Base-by-base conservation (phyloP, 495 filamentous ascomycete species). In the Lophium mytilinum region DNA sequence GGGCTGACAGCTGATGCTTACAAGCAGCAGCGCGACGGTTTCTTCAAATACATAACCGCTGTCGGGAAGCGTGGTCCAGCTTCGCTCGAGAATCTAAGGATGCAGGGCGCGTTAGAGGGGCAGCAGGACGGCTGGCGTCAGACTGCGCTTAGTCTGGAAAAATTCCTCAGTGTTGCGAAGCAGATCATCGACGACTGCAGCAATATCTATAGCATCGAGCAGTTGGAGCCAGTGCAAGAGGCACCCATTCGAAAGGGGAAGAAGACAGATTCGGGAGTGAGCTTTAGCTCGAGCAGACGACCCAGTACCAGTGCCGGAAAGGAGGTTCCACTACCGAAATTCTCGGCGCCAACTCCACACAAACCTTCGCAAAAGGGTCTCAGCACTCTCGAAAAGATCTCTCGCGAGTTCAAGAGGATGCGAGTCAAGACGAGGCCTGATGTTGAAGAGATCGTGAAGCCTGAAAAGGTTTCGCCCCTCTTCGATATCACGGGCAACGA, bases 191-290 rank as follows among this genome's bases (percentile, higher is more conserved):
- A 79, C 19, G 82, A 86, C 54, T 86, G 82, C 60, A 24, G 64
- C 5, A 70, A 76, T 53, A 71, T 84, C 34, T 73, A 66, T 24
- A 76, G 76, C 41, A 76, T 75, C 0, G 63, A 75, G 15, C 70
- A 75, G 54, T 66, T 84, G 41, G 65, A 65, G 42, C 64, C 73
- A 56, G 67, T 65, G 19, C 49, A 69, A 6, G 56, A 69, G 34
- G 55, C 66, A 35, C 66, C 60, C 37, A 64, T 64, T 8, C 66
- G 71, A 49, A 76, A 76, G 55, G 66, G 74, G 17, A 76, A 80
- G 59, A 83, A 83, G 66, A 79, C 75, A 11, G 83, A 85, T 63
- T 86, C 83, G 0, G 83, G 83, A 12, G 78, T 85, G 43, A 84
- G 80, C 68, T 83, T 86, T 48, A 66, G 70, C 52, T 52, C 73